Base-by-base conservation (phyloP, 176 grass and related monocot genomes). In the Carex pumila region DNA sequence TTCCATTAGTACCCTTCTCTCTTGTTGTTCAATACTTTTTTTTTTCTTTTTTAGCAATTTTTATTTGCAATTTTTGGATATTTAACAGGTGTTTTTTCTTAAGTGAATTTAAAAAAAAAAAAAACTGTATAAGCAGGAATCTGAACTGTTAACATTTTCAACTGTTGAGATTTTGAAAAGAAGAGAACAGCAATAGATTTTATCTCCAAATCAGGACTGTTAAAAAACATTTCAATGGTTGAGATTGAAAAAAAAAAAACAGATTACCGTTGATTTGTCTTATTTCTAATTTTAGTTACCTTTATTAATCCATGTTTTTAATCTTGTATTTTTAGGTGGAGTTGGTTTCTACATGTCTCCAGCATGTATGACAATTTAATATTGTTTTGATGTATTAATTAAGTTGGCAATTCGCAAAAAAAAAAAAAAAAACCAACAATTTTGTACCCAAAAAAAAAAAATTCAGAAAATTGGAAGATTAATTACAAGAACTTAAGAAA, bases 271-370 rank as follows among this genome's bases (percentile, higher is more conserved):
- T 49, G 47, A 74, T 52, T 74, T 29, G 41, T 25, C 25, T 18
- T 0, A 14, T 74, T 52, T 74, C 71, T 74, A 74, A 74, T 29
- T 74, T 74, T 74, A 50, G 71, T 22, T 74, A 52, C n/a, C n/a
- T 74, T 29, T 52, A 71, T 71, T 5, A 52, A 21, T 52, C n/a
- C 17, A 2, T 21, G 22, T 3, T 29, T 29, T 64, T 1, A 11
- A 11, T 50, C 12, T 70, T 41, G 12, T 12, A 32, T 34, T 66
- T 34, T 66, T 66, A 64, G 19, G 9, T 0, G 0, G 34, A 13
- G 34, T 14, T 41, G 6, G 34, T 8, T 70, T 66, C 0, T 31
- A 4, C 4, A 58, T 58, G 56, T 58, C 4, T 18, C 15, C 56
- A 25, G 25, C 25, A 25, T 67, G 3, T 36, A 36, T 66, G 30